Percentiles rank a stretch among this genome's conserved stretches.
Evolutionary conservation across 129 eudicot species (phyloP).

Genomic region (Centella asiatica): DNA sequence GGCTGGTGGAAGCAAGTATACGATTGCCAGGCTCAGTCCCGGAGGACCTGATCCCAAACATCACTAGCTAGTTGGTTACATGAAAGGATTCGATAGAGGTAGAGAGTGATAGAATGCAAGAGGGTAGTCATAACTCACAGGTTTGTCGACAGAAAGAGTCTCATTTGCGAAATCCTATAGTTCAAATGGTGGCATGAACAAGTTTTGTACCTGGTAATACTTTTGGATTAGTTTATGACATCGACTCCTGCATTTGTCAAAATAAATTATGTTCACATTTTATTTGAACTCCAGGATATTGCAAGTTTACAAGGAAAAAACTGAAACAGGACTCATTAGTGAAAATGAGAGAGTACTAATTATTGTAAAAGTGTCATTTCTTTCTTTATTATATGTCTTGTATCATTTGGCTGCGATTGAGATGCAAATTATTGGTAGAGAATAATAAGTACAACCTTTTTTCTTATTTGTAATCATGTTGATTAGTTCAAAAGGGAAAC

Average conservation of each 20-base stretch:
- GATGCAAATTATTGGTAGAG: not conserved
- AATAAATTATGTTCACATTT: no score
- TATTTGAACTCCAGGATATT: no score
- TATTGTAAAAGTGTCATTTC: not conserved
- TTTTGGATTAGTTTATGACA: no score
- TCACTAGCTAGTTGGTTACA: not conserved
- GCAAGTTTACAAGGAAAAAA: no score
- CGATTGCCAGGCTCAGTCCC: slow-evolving; percentile 10
- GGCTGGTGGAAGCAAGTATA: not conserved
- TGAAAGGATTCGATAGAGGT: not conserved
- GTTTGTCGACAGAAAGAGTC: no score
- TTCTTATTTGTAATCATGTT: not conserved
- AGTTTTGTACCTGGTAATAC: no score
- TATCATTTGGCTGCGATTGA: not conserved
- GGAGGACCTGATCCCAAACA: slow-evolving; percentile 24
- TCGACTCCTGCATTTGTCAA: no score
- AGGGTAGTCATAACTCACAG: not conserved
- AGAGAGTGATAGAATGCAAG: not conserved
- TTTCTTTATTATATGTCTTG: not conserved
- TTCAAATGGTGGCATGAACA: no score
- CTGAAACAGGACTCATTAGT: not conserved
- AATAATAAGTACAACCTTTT: not conserved
- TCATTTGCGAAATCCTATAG: no score
- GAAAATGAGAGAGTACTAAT: no score
- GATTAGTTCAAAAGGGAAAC: slow-evolving; percentile 1